phyloP scores from a whole-genome alignment of 2,329 filamentous ascomycete genomes.

The Alternaria atra region DNA sequence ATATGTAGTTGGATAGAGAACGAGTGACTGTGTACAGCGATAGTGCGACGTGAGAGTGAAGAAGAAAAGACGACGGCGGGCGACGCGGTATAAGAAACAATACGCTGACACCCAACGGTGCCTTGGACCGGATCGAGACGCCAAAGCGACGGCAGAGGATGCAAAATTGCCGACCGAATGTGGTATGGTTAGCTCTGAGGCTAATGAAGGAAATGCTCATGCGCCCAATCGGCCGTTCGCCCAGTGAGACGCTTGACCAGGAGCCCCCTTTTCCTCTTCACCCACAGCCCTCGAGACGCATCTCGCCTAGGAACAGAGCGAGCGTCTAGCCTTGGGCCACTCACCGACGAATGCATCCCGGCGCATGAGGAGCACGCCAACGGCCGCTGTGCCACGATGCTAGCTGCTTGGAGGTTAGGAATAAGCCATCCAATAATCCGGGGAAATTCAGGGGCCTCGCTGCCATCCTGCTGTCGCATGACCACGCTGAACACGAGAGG shows the following conservation, averaged over 20 bases:
- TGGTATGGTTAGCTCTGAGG: conserved; percentile 28
- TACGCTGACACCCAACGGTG: conserved; percentile 20
- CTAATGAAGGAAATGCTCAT: conserved; percentile 31
- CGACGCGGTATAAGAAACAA: conserved; percentile 27
- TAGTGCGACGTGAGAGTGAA: conserved; percentile 29
- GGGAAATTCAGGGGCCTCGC: conserved; percentile 48
- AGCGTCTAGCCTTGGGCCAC: conserved; percentile 21
- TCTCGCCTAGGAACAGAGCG: conserved; percentile 17
- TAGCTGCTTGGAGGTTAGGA: conserved; percentile 30
- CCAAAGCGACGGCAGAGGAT: conserved; percentile 46
- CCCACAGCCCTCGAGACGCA: conserved; percentile 13
- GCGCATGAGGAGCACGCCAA: conserved; percentile 32
- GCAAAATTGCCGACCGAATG: conserved; percentile 39
- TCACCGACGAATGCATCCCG: conserved; percentile 25
- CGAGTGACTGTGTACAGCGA: conserved; percentile 39
- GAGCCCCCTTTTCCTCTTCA: conserved; percentile 30
- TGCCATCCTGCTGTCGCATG: conserved; percentile 16
- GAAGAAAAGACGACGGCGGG: conserved; percentile 24
- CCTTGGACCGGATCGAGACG: conserved; percentile 22
- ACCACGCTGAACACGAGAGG: background rate
- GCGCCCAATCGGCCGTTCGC: conserved; percentile 34
- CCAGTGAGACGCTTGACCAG: conserved; percentile 21
- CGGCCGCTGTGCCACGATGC: conserved; percentile 28
- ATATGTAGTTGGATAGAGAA: conserved; percentile 30
- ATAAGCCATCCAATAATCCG: conserved; percentile 43